Conservation (phyloP, 176 grass and related monocot genomes). For the Poa annua region DNA sequence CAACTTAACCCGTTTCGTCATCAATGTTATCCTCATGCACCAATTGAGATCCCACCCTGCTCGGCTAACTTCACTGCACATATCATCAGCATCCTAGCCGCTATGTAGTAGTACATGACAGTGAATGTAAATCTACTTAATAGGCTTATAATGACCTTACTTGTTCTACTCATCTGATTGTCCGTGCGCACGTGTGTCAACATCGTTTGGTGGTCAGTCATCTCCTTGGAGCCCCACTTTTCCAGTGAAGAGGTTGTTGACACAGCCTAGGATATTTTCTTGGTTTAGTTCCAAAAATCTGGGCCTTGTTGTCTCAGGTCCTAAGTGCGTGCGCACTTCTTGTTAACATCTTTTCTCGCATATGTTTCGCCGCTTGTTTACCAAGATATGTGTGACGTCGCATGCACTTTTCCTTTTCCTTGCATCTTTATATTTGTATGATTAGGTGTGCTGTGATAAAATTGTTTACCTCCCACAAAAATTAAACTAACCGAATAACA, state of each 20-base stretch:
- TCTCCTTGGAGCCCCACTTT: slow-evolving; percentile 20
- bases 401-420: not conserved
- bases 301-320: not conserved
- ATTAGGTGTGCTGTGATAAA: not conserved
- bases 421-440: not conserved
- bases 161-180: not conserved
- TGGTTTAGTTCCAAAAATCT: not conserved
- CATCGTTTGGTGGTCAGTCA: not conserved
- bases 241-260: not conserved
- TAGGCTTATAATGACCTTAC: not conserved
- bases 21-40: no score
- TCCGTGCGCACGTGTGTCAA: not conserved
- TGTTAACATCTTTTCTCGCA: not conserved
- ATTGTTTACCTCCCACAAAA: not conserved
- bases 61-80: not conserved
- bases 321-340: not conserved
- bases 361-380: no score
- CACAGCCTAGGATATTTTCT: slow-evolving; percentile 6
- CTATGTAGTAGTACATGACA: not conserved
- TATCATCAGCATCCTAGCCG: not conserved
- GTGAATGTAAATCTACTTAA: not conserved
- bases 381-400: not conserved
- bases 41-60: no score
- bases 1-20: no score
- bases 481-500: not conserved